Conservation (phyloP, 1,284 basidiomycete species). For the Abortiporus biennis region DNA sequence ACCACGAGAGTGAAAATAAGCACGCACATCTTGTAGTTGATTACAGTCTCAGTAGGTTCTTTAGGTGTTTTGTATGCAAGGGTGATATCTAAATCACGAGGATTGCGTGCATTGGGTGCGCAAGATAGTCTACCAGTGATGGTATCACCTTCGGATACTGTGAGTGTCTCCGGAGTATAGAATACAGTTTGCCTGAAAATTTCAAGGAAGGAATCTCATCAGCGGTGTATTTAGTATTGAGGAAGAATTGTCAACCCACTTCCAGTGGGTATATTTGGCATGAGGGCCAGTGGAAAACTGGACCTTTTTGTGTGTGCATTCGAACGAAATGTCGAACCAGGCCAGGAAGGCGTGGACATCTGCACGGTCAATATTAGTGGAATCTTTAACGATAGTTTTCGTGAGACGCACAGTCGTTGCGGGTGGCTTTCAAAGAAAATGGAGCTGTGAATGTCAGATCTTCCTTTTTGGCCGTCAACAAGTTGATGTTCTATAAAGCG, state of each 20-base stretch:
- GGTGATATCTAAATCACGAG: conserved; percentile 87
- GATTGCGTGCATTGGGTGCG: conserved; percentile 85
- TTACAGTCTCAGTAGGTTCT: conserved; percentile 29
- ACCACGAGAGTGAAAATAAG: conserved; percentile 21
- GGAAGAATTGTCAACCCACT: conserved; percentile 47
- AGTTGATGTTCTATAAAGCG: conserved; percentile 71
- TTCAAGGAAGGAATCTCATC: background rate
- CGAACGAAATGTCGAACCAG: conserved; percentile 98
- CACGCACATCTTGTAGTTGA: conserved; percentile 81
- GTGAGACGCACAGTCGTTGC: conserved; percentile 90
- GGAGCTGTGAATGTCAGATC: conserved; percentile 84
- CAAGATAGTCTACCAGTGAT: conserved; percentile 72
- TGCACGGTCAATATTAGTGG: conserved; percentile 25
- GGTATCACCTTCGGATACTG: conserved; percentile 60
- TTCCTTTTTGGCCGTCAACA: conserved; percentile 91
- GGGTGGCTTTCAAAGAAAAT: conserved; percentile 79
- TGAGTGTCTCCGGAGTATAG: conserved; percentile 81
- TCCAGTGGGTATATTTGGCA: conserved; percentile 96
- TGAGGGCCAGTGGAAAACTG: conserved; percentile 95
- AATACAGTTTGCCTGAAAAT: conserved; percentile 84
- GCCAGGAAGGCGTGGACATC: conserved; percentile 99
- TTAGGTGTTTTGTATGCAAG: conserved; percentile 59
- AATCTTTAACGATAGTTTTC: conserved; percentile 1
- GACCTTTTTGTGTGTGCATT: conserved; percentile 94
- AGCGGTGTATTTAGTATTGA: background rate